Percentiles rank a stretch among this genome's conserved stretches.
Conservation (phyloP, 768 basidiomycete species). For the Neoboletus magnificus region DNA sequence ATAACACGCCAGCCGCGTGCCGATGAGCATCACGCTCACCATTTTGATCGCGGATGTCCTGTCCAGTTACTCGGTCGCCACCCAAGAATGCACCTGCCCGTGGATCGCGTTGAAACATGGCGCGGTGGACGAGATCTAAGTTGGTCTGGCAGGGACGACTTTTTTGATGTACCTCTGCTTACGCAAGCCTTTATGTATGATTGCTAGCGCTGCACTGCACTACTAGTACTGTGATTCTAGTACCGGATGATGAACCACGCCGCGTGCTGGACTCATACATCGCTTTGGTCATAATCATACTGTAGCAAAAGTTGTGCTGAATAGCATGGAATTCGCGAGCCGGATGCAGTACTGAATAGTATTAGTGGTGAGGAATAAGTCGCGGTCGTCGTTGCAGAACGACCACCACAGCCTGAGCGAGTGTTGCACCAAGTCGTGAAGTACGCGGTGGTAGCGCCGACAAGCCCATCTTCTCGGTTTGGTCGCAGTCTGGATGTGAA, state of each 20-base stretch:
- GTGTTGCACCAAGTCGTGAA: not conserved
- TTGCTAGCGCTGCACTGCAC: too few species aligned
- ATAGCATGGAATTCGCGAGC: not conserved
- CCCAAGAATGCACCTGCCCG: constrained; percentile 90
- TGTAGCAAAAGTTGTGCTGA: not conserved
- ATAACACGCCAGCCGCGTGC: not conserved
- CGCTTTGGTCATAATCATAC: not conserved
- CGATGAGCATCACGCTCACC: constrained; percentile 43
- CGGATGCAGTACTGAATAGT: constrained; percentile 5
- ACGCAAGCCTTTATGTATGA: constrained; percentile 13
- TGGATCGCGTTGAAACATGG: constrained; percentile 90
- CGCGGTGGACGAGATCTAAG: constrained; percentile 7
- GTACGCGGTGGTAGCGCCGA: not conserved
- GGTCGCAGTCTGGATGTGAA: constrained; percentile 22
- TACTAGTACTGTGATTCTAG: not conserved
- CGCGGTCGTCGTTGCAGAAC: constrained; percentile 3
- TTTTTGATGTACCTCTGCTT: constrained; percentile 12
- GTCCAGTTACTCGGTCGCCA: constrained; percentile 90
- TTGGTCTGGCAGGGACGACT: not conserved
- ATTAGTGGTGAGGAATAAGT: not conserved
- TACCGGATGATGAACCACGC: not conserved
- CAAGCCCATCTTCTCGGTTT: not conserved
- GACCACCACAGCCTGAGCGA: not conserved
- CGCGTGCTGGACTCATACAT: not conserved
- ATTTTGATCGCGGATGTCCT: constrained; percentile 97